Conservation (phyloP, 805 yeast genomes). For the Cyberlindnera japonica region DNA sequence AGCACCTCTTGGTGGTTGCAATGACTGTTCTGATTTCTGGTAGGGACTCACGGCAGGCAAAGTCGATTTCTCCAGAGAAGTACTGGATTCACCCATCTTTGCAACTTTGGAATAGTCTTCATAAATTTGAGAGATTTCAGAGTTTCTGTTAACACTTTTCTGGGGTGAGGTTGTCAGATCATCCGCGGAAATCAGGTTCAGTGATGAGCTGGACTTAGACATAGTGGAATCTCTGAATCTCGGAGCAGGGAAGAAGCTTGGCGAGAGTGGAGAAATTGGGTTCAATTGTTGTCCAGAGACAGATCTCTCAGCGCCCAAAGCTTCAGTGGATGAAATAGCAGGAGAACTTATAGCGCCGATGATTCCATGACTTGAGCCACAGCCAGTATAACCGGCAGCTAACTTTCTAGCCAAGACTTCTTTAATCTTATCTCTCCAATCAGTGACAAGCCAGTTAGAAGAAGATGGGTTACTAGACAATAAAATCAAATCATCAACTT, state of each 20-base stretch:
- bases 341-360: conserved; percentile 57
- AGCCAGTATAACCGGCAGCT: conserved; percentile 64
- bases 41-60: background rate
- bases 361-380: conserved; percentile 66
- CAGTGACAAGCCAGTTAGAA: conserved; percentile 51
- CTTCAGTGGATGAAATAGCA: conserved; percentile 35
- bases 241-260: conserved; percentile 35
- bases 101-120: conserved; percentile 31
- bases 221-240: conserved; percentile 25
- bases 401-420: conserved; percentile 52
- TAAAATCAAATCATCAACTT: conserved; percentile 53
- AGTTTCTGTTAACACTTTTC: conserved; percentile 20
- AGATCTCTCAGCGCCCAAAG: conserved; percentile 22
- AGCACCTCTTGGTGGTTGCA: conserved; percentile 13
- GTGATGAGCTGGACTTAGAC: conserved; percentile 21
- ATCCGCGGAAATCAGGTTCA: conserved; percentile 18
- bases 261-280: conserved; percentile 34
- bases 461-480: conserved; percentile 33
- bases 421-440: conserved; percentile 58
- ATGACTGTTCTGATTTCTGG: background rate
- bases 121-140: conserved; percentile 31
- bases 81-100: conserved; percentile 6
- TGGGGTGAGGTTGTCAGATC: conserved; percentile 15
- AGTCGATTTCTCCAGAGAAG: background rate
- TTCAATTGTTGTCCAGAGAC: conserved; percentile 15